A percentile compares a stretch with the other conserved stretches of the same genome.
phyloP scores from a whole-genome alignment of 805 yeast species.

The Suhomyces vadensis region DNA sequence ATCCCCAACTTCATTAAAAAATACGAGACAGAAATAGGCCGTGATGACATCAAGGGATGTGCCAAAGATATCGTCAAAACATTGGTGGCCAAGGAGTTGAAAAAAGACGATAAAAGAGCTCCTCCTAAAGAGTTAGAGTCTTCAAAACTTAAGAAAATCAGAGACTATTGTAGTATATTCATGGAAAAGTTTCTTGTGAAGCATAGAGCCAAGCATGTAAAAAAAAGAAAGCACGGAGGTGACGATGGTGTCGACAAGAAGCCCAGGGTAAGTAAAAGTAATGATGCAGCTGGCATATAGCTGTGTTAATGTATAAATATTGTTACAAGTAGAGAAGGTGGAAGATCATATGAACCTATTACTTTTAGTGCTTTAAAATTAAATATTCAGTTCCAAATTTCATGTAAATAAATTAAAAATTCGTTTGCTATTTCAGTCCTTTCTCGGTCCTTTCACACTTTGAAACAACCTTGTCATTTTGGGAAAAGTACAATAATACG shows the following conservation, averaged over 20 bases:
- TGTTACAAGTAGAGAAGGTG: too few species aligned
- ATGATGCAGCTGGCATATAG: neutral
- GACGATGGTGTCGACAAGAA: constrained; percentile 6
- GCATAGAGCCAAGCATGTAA: constrained; percentile 41
- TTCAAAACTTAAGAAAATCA: constrained; percentile 70
- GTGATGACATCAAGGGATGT: constrained; percentile 71
- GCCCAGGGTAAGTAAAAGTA: neutral
- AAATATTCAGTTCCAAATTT: too few species aligned
- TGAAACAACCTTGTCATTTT: too few species aligned
- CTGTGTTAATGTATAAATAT: too few species aligned
- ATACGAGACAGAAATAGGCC: constrained; percentile 65
- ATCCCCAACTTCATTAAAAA: constrained; percentile 79
- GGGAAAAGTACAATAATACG: too few species aligned
- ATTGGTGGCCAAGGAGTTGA: constrained; percentile 68
- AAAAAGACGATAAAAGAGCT: constrained; percentile 38
- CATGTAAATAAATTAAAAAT: too few species aligned
- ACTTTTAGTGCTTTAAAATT: too few species aligned
- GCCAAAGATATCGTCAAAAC: constrained; percentile 75
- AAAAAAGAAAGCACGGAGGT: constrained; percentile 11
- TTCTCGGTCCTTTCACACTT: too few species aligned
- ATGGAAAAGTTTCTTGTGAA: constrained; percentile 66
- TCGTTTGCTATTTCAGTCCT: too few species aligned
- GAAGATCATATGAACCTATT: too few species aligned
- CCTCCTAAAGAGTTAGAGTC: constrained; percentile 60
- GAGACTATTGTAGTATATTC: constrained; percentile 58